Conservation (phyloP, 805 yeast genomes). For the Candida mattraensis region DNA sequence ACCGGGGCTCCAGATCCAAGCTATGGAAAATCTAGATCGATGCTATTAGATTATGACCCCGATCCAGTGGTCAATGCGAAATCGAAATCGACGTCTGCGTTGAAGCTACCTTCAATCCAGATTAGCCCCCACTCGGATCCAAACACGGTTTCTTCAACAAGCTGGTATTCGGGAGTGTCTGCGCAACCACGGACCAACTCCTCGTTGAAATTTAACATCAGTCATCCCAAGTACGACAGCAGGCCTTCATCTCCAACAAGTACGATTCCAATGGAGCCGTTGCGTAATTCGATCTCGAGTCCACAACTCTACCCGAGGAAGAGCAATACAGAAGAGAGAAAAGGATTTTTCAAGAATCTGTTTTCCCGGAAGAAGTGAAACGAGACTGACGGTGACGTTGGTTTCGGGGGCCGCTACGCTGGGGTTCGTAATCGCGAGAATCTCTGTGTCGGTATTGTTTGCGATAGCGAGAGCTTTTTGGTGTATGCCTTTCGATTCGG, state of each 20-base stretch:
- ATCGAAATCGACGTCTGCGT: constrained; percentile 5
- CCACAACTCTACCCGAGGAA: constrained; percentile 5
- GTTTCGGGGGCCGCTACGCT: no score
- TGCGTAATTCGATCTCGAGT: constrained; percentile 3
- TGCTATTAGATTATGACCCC: constrained; percentile 28
- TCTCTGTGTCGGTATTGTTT: no score
- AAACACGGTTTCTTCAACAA: constrained; percentile 5
- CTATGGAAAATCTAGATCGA: constrained; percentile 28
- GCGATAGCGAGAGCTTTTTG: no score
- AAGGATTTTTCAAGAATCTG: constrained; percentile 20
- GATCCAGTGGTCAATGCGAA: not conserved
- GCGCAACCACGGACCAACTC: constrained; percentile 21
- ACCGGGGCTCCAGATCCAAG: constrained; percentile 41
- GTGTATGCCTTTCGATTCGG: no score
- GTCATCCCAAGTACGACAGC: constrained; percentile 21
- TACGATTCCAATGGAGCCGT: constrained; percentile 2
- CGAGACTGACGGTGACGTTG: no score
- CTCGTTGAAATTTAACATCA: constrained; percentile 24
- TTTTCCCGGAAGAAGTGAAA: constrained; percentile 12
- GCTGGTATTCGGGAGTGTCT: constrained; percentile 13
- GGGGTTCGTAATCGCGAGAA: no score
- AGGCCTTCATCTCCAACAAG: constrained; percentile 2
- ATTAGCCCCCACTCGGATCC: constrained; percentile 6
- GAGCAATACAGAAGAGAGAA: constrained; percentile 12
- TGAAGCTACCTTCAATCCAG: constrained; percentile 14